These are phyloP conservation scores for Xylaria sp. DNA, from an alignment of 2,329 filamentous ascomycete genomes.

Conservation along the genomic window DNA sequence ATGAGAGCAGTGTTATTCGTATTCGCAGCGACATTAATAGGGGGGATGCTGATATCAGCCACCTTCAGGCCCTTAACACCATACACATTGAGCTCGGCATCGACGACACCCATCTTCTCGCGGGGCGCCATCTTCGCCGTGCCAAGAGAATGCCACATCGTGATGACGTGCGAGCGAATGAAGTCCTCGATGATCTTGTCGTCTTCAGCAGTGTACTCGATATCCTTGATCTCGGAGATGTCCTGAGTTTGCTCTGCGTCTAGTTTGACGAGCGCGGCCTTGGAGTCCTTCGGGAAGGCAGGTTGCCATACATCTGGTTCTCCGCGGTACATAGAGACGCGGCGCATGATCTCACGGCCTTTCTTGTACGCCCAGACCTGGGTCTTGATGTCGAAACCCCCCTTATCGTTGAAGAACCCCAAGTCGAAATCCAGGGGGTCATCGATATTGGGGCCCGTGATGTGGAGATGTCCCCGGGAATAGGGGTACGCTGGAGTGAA, in stretches of 20 bases:
- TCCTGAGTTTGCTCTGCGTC: background rate
- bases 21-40: slow-evolving; percentile 38
- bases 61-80: slow-evolving; percentile 37
- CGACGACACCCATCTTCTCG: slow-evolving; percentile 37
- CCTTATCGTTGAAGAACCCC: slow-evolving; percentile 49
- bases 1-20: slow-evolving; percentile 44
- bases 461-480: slow-evolving; percentile 56
- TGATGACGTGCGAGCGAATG: slow-evolving; percentile 35
- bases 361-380: slow-evolving; percentile 61
- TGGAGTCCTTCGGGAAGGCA: slow-evolving; percentile 37
- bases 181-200: slow-evolving; percentile 41
- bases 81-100: slow-evolving; percentile 37
- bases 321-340: slow-evolving; percentile 47
- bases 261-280: slow-evolving; percentile 26
- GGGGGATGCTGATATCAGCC: slow-evolving; percentile 33
- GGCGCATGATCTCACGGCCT: slow-evolving; percentile 54
- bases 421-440: slow-evolving; percentile 50
- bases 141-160: slow-evolving; percentile 39
- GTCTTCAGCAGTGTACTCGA: slow-evolving; percentile 44
- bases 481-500: slow-evolving; percentile 49
- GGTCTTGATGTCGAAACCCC: slow-evolving; percentile 48
- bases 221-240: slow-evolving; percentile 34
- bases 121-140: slow-evolving; percentile 39
- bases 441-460: slow-evolving; percentile 38
- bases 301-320: slow-evolving; percentile 41